Base-by-base conservation (phyloP, 345 rosid species). In the Orychophragmus violaceus region DNA sequence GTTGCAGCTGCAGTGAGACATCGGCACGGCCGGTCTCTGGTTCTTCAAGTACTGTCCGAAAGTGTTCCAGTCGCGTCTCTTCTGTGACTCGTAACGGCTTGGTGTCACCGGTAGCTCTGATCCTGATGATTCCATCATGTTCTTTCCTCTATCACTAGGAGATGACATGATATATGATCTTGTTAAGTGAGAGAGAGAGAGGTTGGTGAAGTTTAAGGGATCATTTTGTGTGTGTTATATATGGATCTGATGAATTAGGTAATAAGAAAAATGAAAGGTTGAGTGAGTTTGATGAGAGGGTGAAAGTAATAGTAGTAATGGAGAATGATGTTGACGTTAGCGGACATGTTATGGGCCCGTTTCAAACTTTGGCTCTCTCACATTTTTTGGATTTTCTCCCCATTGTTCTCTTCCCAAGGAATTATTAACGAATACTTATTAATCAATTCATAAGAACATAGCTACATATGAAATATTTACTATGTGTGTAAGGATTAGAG, bases 11-110 rank as follows among this genome's bases (percentile, higher is more conserved):
- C 90, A 87, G 56, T 82, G 84, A 5, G 90, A 72, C 45, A 87
- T 79, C 0, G 85, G 75, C 8, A 87, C 88, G 0, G 90, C 83
- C 0, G 94, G 88, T 68, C 90, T 79, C 18, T 85, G 90, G 58
- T 85, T 87, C 81, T 69, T 85, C 61, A 87, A 58, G 59, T 82
- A 87, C 66, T 87, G 94, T 8, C 90, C 87, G 63, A 87, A 87
- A 13, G 95, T 87, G 81, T 85, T 87, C 95, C 95, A 88, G 64
- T 88, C 94, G 9, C 94, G 79, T 70, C 90, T 74, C 72, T 87
- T 87, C 39, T 87, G 94, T 3, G 90, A 87, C 70, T 85, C 94
- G 49, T 87, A 87, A 6, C 94, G 86, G 69, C 94, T 87, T 8
- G 94, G 94, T 3, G 74, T 62, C 59, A 63, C 70, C 8, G 74